Base-by-base conservation (phyloP, 176 grass and related monocot genomes). In the Aegilops longissima region DNA sequence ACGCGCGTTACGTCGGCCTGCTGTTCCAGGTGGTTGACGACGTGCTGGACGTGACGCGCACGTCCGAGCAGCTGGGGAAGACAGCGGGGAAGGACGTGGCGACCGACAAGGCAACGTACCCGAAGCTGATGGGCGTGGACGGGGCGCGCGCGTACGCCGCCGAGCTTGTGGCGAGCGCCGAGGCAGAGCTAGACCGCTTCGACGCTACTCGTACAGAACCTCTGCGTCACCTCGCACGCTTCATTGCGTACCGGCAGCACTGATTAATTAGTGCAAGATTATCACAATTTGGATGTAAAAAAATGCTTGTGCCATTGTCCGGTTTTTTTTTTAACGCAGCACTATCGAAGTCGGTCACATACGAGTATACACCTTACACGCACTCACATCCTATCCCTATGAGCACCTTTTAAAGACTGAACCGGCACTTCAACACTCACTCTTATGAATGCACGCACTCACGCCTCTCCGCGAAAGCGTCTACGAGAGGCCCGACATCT, bases 101-200 rank as follows among this genome's bases (percentile, higher is more conserved):
- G 0, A 25, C 72, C 23, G 72, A 49, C 72, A 75, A 75, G 72
- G 72, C 72, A 0, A 75, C 72, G 72, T 75, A 75, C 42, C 72
- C 72, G 72, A 75, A 75, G 72, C 40, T 75, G 23, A 75, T 75
- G 72, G 72, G 72, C 72, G 40, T 75, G 40, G 72, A 75, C 42
- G 72, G 72, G 13, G 72, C 72, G 72, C 42, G 72, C 44, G 72
- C 72, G 24, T 76, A 76, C 44, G 72, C 72, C 24, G 72, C 44
- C 14, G 72, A 76, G 44, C 72, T 76, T 10, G 72, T 76, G 72
- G 72, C 24, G 3, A 76, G 72, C 23, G 72, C 72, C 1, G 72
- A 76, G 72, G 72, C 72, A 2, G 72, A 76, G 44, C 72, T 76
- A 18, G 72, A 76, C 72, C 23, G 72, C 24, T 76, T 76, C 72